Evolutionary conservation across 2,329 filamentous ascomycete species (phyloP), one percentile per base, ranked within the genome.

Genomic region (Pseudohalonectria lignicola): DNA sequence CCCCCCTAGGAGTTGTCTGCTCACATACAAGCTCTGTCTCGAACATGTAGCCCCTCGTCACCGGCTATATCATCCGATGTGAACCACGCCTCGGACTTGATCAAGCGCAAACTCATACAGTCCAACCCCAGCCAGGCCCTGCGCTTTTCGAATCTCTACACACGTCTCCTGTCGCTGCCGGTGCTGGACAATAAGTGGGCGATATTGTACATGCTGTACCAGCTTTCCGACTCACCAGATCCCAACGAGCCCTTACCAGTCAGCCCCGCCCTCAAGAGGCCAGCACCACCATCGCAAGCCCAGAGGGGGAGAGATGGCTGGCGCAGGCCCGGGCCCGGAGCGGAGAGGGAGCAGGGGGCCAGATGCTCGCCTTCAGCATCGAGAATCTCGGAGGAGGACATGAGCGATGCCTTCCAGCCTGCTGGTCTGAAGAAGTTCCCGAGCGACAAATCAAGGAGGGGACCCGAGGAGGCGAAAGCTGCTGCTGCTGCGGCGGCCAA

Each of bases 131-230:
- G 74, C 45, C 83, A 88, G 59, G 86, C 88, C 4, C 69, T 90
- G 16, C 76, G 81, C 44, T 94, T 95, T 60, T 82, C 86, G 18
- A 93, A 94, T 53, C 73, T 98, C 20, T 94, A 95, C 61, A 86
- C 86, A 25, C 76, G 86, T 40, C 73, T 98, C 15, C 69, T 95
- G 19, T 84, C 86, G n/a, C 78, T 95, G 47, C 88, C 88, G 1
- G 88, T 96, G 5, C 71, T 98, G 32, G 83, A 85, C 51, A 84
- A 94, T 59, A 98, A 98, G 71, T 96, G 88, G 87, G 86, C 84
- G 3, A 95, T 98, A 47, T 69, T 98, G 16, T 93, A 93, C 56
- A 77, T 98, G 31, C 74, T 98, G 31, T 83, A 92, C 56, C 79
- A 86, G 50, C 73, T 95, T 34, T 79, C 85, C 43, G 83, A 88